A percentile compares a stretch with the other conserved stretches of the same genome.
phyloP scores from a whole-genome alignment of 352 stramenopile species.

The Hyaloperonospora arabidopsidis region DNA sequence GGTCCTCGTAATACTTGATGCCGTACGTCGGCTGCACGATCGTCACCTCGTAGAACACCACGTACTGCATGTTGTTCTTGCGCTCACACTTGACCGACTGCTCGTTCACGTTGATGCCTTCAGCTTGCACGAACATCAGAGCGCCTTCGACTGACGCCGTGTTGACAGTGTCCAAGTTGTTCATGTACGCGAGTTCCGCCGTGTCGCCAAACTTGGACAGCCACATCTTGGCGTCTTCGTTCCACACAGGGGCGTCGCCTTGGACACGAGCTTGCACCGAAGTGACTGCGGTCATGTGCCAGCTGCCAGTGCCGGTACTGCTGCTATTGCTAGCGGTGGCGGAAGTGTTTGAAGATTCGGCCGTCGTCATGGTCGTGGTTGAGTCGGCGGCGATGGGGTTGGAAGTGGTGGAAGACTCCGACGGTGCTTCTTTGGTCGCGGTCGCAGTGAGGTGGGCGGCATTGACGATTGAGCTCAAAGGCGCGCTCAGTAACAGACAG shows the following conservation, averaged over 20 bases:
- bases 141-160: constrained; percentile 46
- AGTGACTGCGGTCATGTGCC: constrained; percentile 41
- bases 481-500: constrained; percentile 6
- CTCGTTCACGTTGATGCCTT: constrained; percentile 49
- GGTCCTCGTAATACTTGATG: constrained; percentile 44
- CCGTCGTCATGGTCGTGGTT: too few relatives aligned
- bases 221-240: constrained; percentile 26
- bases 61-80: constrained; percentile 55
- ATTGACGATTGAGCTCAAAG: background rate
- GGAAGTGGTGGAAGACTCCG: background rate
- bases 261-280: constrained; percentile 49
- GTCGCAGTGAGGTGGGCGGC: constrained; percentile 12
- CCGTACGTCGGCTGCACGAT: constrained; percentile 46
- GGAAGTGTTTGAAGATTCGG: background rate
- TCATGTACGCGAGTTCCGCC: constrained; percentile 34
- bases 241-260: constrained; percentile 36
- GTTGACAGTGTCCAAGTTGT: constrained; percentile 51
- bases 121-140: constrained; percentile 62
- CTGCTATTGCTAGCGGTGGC: constrained; percentile 2
- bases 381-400: too few relatives aligned
- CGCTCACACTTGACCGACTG: constrained; percentile 41
- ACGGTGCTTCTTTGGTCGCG: constrained; percentile 10
- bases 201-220: constrained; percentile 34
- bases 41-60: constrained; percentile 62
- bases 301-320: constrained; percentile 11